Conservation (phyloP, 495 filamentous ascomycete genomes). For the Tuber borchii region DNA sequence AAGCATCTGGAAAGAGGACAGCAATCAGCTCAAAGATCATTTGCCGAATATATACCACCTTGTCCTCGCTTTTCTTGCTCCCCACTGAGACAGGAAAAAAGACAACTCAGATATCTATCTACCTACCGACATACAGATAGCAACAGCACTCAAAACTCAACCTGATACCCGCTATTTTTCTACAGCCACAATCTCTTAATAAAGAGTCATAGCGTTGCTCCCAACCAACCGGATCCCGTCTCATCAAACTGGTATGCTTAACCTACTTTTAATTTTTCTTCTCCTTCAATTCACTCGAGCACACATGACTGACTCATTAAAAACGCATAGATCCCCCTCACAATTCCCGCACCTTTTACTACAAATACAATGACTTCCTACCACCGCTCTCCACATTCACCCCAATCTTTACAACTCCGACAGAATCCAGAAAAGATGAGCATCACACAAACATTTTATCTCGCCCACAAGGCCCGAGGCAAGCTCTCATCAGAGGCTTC, state of each 20-base stretch:
- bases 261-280: slow-evolving; percentile 15
- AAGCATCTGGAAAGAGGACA: neutral
- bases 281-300: slow-evolving; percentile 28
- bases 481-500: slow-evolving; percentile 92
- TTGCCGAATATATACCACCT: neutral
- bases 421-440: slow-evolving; percentile 64
- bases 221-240: slow-evolving; percentile 29
- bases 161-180: slow-evolving; percentile 1
- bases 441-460: slow-evolving; percentile 94
- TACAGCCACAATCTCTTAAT: slow-evolving; percentile 2
- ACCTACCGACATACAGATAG: slow-evolving; percentile 1
- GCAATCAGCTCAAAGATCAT: neutral
- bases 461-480: slow-evolving; percentile 87
- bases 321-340: slow-evolving; percentile 11
- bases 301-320: slow-evolving; percentile 37
- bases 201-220: slow-evolving; percentile 27
- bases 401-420: slow-evolving; percentile 25
- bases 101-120: neutral
- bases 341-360: slow-evolving; percentile 15
- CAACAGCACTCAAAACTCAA: neutral
- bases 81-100: neutral
- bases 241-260: slow-evolving; percentile 33
- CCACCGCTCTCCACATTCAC: slow-evolving; percentile 24
- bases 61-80: neutral
- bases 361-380: slow-evolving; percentile 35